A percentile compares a stretch with the other conserved stretches of the same genome.
phyloP scores from a whole-genome alignment of 805 yeast species.

The Barnettozyma vustinii region DNA sequence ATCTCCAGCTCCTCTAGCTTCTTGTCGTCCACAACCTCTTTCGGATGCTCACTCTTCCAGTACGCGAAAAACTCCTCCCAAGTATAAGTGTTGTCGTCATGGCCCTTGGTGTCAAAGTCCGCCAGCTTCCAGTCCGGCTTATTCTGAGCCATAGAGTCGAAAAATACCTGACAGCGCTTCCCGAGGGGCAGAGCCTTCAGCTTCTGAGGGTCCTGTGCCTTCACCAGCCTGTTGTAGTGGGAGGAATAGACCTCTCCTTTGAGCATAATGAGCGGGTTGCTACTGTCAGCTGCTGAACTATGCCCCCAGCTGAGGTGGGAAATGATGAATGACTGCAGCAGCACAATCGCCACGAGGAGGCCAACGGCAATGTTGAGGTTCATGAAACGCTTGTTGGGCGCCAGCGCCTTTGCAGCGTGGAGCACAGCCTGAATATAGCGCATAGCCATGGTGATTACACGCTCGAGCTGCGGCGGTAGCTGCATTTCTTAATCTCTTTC shows the following conservation, averaged over 20 bases:
- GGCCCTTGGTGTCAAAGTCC: slow-evolving; percentile 16
- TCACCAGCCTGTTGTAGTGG: slow-evolving; percentile 9
- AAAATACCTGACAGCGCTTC: slow-evolving; percentile 17
- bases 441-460: background rate
- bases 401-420: slow-evolving; percentile 1
- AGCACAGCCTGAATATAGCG: slow-evolving; percentile 10
- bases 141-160: slow-evolving; percentile 7
- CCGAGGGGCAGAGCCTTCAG: slow-evolving; percentile 9
- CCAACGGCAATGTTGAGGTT: slow-evolving; percentile 18
- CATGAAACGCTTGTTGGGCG: slow-evolving; percentile 18
- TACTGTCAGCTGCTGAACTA: background rate
- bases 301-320: background rate
- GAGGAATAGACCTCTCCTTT: slow-evolving; percentile 17
- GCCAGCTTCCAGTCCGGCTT: slow-evolving; percentile 18
- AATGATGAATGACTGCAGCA: slow-evolving; percentile 13
- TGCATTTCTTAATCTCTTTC: background rate
- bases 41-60: slow-evolving; percentile 5
- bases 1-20: slow-evolving; percentile 9
- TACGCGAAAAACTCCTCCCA: slow-evolving; percentile 13
- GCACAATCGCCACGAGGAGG: slow-evolving; percentile 8
- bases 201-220: background rate
- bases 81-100: slow-evolving; percentile 18
- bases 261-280: slow-evolving; percentile 9
- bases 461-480: background rate
- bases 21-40: slow-evolving; percentile 7